Percentiles rank a stretch among this genome's conserved stretches.
phyloP scores from a whole-genome alignment of 352 stramenopile species.

The Globisporangium echinulatum region DNA sequence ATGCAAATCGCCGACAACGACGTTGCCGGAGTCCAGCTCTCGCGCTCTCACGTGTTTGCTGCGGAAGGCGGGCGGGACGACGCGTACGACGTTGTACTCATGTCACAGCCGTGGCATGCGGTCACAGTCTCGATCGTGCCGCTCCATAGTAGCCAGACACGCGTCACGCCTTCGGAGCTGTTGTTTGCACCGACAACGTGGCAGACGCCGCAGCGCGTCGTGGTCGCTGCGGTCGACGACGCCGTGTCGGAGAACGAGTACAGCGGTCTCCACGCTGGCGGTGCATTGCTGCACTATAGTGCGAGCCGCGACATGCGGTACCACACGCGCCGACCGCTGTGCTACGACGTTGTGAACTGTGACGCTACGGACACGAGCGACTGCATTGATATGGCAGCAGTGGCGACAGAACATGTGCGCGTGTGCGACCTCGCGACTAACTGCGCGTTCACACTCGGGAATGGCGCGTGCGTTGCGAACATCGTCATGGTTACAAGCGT shows the following conservation, averaged over 20 bases:
- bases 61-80: conserved; percentile 52
- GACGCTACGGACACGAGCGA: conserved; percentile 18
- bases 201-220: conserved; percentile 40
- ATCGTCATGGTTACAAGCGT: background rate
- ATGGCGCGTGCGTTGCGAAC: conserved; percentile 41
- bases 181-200: conserved; percentile 37
- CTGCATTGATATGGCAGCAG: conserved; percentile 15
- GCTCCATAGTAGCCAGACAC: conserved; percentile 39
- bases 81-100: conserved; percentile 49
- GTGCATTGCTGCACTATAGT: conserved; percentile 44
- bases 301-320: conserved; percentile 59
- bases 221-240: conserved; percentile 53
- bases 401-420: conserved; percentile 14
- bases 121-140: conserved; percentile 39
- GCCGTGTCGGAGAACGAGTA: conserved; percentile 50
- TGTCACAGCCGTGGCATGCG: conserved; percentile 47
- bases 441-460: conserved; percentile 36
- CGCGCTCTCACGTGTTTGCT: conserved; percentile 48
- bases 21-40: conserved; percentile 37
- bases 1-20: conserved; percentile 75
- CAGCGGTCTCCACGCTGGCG: conserved; percentile 50
- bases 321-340: conserved; percentile 48
- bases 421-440: conserved; percentile 44
- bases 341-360: conserved; percentile 54
- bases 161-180: conserved; percentile 20